These are phyloP conservation scores for Metschnikowia gruessii DNA, from an alignment of 805 yeast genomes.

Conservation along the genomic window DNA sequence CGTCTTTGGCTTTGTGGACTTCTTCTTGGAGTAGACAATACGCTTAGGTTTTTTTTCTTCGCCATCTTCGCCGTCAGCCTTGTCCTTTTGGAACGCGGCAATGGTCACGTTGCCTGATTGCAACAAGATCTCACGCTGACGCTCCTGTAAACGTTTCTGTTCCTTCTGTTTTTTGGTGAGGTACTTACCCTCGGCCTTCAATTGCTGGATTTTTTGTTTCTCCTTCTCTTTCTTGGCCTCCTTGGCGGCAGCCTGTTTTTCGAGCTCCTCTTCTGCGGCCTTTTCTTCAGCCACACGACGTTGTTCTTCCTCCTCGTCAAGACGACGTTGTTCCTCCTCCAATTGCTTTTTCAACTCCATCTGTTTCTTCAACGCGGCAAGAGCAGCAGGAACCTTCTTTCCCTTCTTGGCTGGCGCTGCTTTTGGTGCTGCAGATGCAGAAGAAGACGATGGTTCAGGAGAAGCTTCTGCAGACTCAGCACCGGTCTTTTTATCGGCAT, in stretches of 20 bases:
- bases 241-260: slow-evolving; percentile 54
- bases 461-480: slow-evolving; percentile 23
- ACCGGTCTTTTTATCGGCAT: slow-evolving; percentile 22
- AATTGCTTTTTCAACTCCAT: slow-evolving; percentile 82
- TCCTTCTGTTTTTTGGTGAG: slow-evolving; percentile 94
- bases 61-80: slow-evolving; percentile 4
- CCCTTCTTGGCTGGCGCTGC: slow-evolving; percentile 43
- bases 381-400: slow-evolving; percentile 84
- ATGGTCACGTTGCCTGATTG: slow-evolving; percentile 70
- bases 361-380: slow-evolving; percentile 88
- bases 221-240: slow-evolving; percentile 82
- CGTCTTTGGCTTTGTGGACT: slow-evolving; percentile 48
- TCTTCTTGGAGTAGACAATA: slow-evolving; percentile 69
- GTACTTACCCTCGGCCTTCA: slow-evolving; percentile 93
- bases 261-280: slow-evolving; percentile 59
- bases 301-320: slow-evolving; percentile 65
- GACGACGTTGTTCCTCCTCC: slow-evolving; percentile 76
- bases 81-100: slow-evolving; percentile 58
- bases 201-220: slow-evolving; percentile 79
- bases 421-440: slow-evolving; percentile 34
- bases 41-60: slow-evolving; percentile 52
- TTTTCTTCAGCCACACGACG: slow-evolving; percentile 51
- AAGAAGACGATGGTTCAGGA: slow-evolving; percentile 35
- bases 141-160: slow-evolving; percentile 80
- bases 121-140: slow-evolving; percentile 82